Evolutionary conservation across 345 rosid genomes (phyloP).

Genomic region (Melaleuca quinquenervia): DNA sequence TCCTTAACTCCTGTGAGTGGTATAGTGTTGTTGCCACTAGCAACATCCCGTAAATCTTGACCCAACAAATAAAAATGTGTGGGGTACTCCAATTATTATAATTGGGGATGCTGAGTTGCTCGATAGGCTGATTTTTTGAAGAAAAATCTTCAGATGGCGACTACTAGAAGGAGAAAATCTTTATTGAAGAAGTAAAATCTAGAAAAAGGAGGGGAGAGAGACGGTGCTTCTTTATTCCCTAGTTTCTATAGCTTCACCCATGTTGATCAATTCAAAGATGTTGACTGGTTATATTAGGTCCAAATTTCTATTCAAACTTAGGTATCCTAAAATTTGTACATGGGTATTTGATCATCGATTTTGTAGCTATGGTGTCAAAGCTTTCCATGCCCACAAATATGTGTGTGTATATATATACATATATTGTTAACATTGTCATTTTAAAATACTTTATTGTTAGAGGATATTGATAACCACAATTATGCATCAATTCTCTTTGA

Average conservation of each 20-base stretch:
- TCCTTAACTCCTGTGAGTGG: not conserved
- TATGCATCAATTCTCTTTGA: not conserved
- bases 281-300: not conserved
- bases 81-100: not conserved
- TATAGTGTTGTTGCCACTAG: not conserved
- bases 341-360: not conserved
- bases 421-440: not conserved
- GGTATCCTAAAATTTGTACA: not conserved
- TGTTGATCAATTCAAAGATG: not conserved
- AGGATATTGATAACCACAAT: not conserved
- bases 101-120: not conserved
- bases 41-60: not conserved
- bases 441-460: not conserved
- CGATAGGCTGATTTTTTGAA: not conserved
- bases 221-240: not conserved
- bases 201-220: not conserved
- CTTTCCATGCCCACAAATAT: not conserved
- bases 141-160: not conserved
- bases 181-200: not conserved
- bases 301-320: not conserved
- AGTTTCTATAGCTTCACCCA: not conserved
- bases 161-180: not conserved
- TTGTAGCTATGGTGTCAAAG: not conserved
- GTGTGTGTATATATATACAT: no score
- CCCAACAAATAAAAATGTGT: not conserved